Conservation (phyloP, 768 basidiomycete genomes). For the Suillus sp. region DNA sequence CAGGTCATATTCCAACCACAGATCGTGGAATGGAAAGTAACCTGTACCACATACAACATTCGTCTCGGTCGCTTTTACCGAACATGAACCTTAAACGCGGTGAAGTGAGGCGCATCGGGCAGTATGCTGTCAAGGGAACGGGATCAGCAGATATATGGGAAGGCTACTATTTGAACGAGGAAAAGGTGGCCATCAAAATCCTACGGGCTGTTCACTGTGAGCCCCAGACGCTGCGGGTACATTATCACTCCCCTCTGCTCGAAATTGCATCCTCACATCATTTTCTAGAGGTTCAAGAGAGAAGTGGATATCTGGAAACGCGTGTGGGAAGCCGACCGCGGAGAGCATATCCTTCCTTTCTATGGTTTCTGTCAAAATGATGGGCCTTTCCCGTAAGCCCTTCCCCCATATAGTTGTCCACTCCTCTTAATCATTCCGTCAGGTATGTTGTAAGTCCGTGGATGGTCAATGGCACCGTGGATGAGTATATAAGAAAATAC, state of each 20-base stretch:
- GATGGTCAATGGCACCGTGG: constrained; percentile 52
- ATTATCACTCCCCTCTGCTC: constrained; percentile 5
- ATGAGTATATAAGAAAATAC: constrained; percentile 46
- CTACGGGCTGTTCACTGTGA: constrained; percentile 53
- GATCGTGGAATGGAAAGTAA: constrained; percentile 50
- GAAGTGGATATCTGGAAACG: constrained; percentile 58
- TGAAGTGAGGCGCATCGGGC: constrained; percentile 52
- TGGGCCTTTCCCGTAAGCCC: constrained; percentile 54
- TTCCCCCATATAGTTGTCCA: background rate
- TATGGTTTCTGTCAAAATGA: constrained; percentile 59
- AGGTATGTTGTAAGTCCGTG: constrained; percentile 64
- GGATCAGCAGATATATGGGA: constrained; percentile 58
- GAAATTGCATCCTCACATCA: background rate
- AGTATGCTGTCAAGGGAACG: constrained; percentile 52
- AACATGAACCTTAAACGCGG: constrained; percentile 52
- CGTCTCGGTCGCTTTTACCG: constrained; percentile 49
- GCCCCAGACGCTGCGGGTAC: constrained; percentile 46
- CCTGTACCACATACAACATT: constrained; percentile 50
- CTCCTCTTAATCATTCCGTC: constrained; percentile 8
- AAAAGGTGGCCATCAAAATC: constrained; percentile 60
- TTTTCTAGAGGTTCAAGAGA: constrained; percentile 47
- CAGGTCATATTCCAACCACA: constrained; percentile 18
- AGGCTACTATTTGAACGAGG: constrained; percentile 52
- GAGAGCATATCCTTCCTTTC: constrained; percentile 55
- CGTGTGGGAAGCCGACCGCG: constrained; percentile 54